A percentile compares a stretch with the other conserved stretches of the same genome.
phyloP scores from a whole-genome alignment of 2,329 filamentous ascomycete genomes.

The Sporothrix protearum region DNA sequence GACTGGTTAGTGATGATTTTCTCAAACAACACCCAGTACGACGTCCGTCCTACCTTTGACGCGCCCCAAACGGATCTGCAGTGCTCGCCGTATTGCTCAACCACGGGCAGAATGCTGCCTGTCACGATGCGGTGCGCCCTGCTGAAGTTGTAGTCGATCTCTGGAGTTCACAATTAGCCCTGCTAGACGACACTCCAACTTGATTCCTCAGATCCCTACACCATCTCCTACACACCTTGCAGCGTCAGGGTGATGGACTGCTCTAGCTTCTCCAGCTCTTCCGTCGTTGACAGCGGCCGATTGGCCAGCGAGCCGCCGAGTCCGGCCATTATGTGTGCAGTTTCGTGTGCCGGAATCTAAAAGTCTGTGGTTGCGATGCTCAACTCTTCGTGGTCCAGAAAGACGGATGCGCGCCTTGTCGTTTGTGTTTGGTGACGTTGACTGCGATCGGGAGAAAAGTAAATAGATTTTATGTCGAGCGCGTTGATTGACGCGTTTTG shows the following conservation, averaged over 20 bases:
- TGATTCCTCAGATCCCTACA: neutral
- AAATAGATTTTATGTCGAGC: conserved; percentile 9
- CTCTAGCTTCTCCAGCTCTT: conserved; percentile 92
- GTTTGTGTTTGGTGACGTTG: neutral
- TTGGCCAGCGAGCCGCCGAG: conserved; percentile 43
- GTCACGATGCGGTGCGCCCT: conserved; percentile 95
- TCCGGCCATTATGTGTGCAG: conserved; percentile 45
- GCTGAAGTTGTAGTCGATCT: conserved; percentile 98
- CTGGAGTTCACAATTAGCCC: conserved; percentile 43
- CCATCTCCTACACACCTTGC: conserved; percentile 59
- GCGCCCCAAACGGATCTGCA: conserved; percentile 95
- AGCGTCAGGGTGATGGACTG: conserved; percentile 95
- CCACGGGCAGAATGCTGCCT: conserved; percentile 83
- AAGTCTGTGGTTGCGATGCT: neutral
- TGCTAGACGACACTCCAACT: neutral
- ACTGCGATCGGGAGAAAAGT: neutral
- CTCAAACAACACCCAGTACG: neutral
- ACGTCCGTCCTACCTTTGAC: conserved; percentile 67
- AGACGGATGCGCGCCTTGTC: neutral
- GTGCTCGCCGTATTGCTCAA: conserved; percentile 93
- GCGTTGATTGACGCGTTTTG: conserved; percentile 20
- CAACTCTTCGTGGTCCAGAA: no score
- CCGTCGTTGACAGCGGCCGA: conserved; percentile 71
- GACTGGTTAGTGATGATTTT: neutral
- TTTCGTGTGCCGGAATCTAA: neutral